Evolutionary conservation across 495 filamentous ascomycete species (phyloP), one percentile per base, ranked within the genome.

Genomic region (Lophiotrema nucula): DNA sequence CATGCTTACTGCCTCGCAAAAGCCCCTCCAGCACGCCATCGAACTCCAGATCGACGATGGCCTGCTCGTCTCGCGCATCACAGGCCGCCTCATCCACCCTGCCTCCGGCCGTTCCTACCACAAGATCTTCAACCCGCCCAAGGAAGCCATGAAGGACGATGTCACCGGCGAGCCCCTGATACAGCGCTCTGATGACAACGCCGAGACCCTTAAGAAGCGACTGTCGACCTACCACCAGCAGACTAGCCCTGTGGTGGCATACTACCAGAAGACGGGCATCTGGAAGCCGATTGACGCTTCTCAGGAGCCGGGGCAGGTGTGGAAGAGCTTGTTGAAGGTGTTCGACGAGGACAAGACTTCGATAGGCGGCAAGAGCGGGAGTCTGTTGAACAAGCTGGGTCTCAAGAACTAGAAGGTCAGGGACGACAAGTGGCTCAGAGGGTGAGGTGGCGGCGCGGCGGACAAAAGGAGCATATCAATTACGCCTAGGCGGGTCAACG

Each of bases 111-210:
- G 93, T 65, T 89, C 88, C 52, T 99, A 99, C 80, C 93, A 99
- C 82, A 89, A 86, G 74, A 86, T 89, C 69, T 99, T 99, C 85
- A 97, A 96, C 83, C 95, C 93, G n/a, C 93, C 93, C 62, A 95
- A 95, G 81, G 74, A 82, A 57, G 53, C 80, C 56, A 97, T 97
- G 95, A 95, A 82, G 72, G 93, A 99, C 76, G 93, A 99, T 69
- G 70, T 97, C 54, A 97, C 95, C 15, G 95, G 93, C 69, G 93
- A 99, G 79, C 93, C 92, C 26, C 76, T 99, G 62, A 89, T 97
- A 70, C 93, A 97, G 78, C 87, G 93, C 61, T 88, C 85, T 52
- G 93, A 99, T 70, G 93, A 99, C 79, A 99, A 99, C 68, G 92
- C 88, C 64, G 92, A 92, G n/a, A 89, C 92, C 35, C 80, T 99